These are phyloP conservation scores for Kazachstania bromeliacearum DNA, from an alignment of 805 yeast genomes.

Conservation along the genomic window DNA sequence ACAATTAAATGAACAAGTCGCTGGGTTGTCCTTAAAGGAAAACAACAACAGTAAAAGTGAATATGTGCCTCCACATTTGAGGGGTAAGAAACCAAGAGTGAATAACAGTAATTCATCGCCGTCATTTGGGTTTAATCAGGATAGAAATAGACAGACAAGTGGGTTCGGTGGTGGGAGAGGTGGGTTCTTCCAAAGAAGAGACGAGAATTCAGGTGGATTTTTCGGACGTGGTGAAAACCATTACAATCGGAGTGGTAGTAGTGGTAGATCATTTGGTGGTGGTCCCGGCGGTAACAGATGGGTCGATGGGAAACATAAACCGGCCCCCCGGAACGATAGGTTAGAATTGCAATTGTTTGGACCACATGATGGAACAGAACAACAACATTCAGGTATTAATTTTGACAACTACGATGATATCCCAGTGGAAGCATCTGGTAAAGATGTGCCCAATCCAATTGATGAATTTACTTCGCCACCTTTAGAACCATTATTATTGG, in stretches of 20 bases:
- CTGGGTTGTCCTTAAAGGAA: constrained; percentile 14
- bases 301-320: constrained; percentile 78
- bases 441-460: constrained; percentile 86
- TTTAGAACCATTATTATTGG: constrained; percentile 71
- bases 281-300: constrained; percentile 47
- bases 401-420: constrained; percentile 96
- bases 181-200: constrained; percentile 22
- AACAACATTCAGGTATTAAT: constrained; percentile 88
- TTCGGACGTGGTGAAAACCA: not conserved
- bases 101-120: not conserved
- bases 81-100: constrained; percentile 11
- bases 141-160: constrained; percentile 5
- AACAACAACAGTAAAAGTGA: constrained; percentile 28
- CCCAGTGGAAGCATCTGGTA: constrained; percentile 95
- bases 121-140: not conserved
- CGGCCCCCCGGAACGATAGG: constrained; percentile 59
- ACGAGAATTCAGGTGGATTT: not conserved
- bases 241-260: not conserved
- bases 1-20: too few relatives aligned
- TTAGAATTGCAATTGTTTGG: constrained; percentile 80
- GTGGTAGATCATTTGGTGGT: constrained; percentile 3
- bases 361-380: constrained; percentile 43
- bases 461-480: constrained; percentile 81
- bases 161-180: constrained; percentile 22
- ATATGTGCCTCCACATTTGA: constrained; percentile 27